phyloP scores from a whole-genome alignment of 306 rosid genomes.

The Dryas drummondii region DNA sequence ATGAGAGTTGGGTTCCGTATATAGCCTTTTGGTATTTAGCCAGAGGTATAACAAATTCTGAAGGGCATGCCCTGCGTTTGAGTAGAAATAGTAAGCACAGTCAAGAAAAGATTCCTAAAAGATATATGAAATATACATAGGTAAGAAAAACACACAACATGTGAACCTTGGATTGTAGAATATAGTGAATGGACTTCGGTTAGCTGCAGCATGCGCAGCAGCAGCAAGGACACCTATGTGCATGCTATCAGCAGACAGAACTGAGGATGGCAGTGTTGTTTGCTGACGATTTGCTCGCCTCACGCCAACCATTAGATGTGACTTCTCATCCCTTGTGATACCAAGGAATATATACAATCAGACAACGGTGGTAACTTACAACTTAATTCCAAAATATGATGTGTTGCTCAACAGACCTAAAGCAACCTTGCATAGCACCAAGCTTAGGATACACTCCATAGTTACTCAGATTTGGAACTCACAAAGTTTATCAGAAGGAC shows the following conservation, averaged over 20 bases:
- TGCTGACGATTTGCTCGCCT: constrained; percentile 97
- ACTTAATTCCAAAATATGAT: not conserved
- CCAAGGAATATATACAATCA: not conserved
- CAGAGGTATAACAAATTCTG: constrained; percentile 91
- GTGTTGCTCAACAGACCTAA: not conserved
- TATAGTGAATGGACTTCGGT: constrained; percentile 78
- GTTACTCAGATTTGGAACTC: not conserved
- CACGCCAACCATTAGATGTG: constrained; percentile 81
- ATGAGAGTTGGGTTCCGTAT: constrained; percentile 79
- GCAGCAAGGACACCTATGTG: constrained; percentile 99
- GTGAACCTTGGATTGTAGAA: constrained; percentile 94
- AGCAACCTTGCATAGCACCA: not conserved
- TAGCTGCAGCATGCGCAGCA: constrained; percentile 96
- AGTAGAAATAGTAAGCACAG: constrained; percentile 9
- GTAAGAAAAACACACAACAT: not conserved
- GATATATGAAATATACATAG: not conserved
- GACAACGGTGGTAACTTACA: not conserved
- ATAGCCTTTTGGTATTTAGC: constrained; percentile 72
- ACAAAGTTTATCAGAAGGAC: not conserved
- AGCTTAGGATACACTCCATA: not conserved
- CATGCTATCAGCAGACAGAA: constrained; percentile 97
- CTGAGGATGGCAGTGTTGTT: constrained; percentile 86
- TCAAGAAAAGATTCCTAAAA: not conserved
- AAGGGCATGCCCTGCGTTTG: constrained; percentile 84
- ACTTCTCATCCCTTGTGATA: constrained; percentile 77